Evolutionary conservation across 2,329 filamentous ascomycete genomes (phyloP).

Genomic region (Mariannaea sp.): DNA sequence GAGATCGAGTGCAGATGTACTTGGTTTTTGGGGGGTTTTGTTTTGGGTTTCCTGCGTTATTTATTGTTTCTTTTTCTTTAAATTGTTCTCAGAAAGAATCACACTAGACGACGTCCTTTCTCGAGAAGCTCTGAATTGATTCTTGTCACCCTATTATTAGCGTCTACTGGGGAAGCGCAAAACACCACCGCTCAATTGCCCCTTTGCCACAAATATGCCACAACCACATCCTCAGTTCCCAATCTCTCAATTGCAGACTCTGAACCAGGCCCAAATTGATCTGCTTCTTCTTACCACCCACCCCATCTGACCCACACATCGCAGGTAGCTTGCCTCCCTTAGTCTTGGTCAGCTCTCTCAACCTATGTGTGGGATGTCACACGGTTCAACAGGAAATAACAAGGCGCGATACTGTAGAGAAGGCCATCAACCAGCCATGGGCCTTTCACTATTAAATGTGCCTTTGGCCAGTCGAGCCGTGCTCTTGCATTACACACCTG

Average conservation of each 20-base stretch:
- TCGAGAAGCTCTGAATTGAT: too few relatives aligned
- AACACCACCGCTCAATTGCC: background rate
- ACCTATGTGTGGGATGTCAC: slow-evolving; percentile 4
- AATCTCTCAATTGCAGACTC: background rate
- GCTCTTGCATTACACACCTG: slow-evolving; percentile 10
- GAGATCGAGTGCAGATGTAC: too few relatives aligned
- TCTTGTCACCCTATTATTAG: background rate
- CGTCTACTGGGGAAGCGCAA: too few relatives aligned
- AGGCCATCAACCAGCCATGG: too few relatives aligned
- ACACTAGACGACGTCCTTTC: too few relatives aligned
- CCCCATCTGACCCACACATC: slow-evolving; percentile 7
- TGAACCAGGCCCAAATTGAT: background rate
- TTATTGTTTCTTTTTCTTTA: background rate
- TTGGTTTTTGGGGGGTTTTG: too few relatives aligned
- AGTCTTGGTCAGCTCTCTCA: too few relatives aligned
- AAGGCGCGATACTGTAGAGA: background rate
- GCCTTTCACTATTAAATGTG: too few relatives aligned
- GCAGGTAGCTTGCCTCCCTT: slow-evolving; percentile 1
- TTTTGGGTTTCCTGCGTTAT: background rate
- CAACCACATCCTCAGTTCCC: too few relatives aligned
- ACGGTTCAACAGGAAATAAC: background rate
- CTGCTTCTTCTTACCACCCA: slow-evolving; percentile 3
- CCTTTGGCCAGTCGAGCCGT: background rate
- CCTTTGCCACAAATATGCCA: background rate
- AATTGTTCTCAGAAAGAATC: too few relatives aligned